Evolutionary conservation across 768 basidiomycete species (phyloP).

Genomic region (Trametes meyenii): DNA sequence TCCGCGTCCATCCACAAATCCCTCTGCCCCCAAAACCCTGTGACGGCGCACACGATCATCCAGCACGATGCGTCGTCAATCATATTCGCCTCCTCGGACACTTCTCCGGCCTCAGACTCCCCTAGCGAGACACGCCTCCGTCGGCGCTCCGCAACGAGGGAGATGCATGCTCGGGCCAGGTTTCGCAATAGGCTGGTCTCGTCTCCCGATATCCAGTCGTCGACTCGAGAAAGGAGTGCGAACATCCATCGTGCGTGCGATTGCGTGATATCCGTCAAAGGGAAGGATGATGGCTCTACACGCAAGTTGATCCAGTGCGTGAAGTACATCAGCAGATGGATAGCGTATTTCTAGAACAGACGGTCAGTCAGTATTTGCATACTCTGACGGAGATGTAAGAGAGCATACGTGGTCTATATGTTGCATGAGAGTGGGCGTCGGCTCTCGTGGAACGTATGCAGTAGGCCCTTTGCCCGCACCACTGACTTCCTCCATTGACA

Average conservation of each 20-base stretch:
- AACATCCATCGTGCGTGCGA: slow-evolving; percentile 81
- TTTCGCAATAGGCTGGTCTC: slow-evolving; percentile 78
- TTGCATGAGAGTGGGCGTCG: slow-evolving; percentile 57
- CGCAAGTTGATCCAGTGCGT: slow-evolving; percentile 76
- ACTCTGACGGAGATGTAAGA: neutral
- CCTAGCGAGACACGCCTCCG: neutral
- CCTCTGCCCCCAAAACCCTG: slow-evolving; percentile 73
- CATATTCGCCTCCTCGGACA: slow-evolving; percentile 17
- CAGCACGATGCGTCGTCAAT: slow-evolving; percentile 61
- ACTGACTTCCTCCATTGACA: neutral
- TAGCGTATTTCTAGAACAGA: slow-evolving; percentile 55
- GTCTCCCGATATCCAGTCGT: slow-evolving; percentile 70
- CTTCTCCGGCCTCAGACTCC: slow-evolving; percentile 1
- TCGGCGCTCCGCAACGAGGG: slow-evolving; percentile 26
- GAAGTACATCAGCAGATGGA: slow-evolving; percentile 85
- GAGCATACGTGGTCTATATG: slow-evolving; percentile 61
- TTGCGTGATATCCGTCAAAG: slow-evolving; percentile 48
- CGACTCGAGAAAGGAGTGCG: slow-evolving; percentile 67
- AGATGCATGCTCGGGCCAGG: slow-evolving; percentile 70
- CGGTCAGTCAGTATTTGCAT: slow-evolving; percentile 19
- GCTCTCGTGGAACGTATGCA: slow-evolving; percentile 46
- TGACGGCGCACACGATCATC: slow-evolving; percentile 69
- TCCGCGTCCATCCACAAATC: slow-evolving; percentile 84
- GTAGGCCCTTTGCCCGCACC: neutral
- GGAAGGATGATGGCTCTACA: slow-evolving; percentile 42